Base-by-base conservation (phyloP, 352 stramenopile species). In the Phytophthora citricola region DNA sequence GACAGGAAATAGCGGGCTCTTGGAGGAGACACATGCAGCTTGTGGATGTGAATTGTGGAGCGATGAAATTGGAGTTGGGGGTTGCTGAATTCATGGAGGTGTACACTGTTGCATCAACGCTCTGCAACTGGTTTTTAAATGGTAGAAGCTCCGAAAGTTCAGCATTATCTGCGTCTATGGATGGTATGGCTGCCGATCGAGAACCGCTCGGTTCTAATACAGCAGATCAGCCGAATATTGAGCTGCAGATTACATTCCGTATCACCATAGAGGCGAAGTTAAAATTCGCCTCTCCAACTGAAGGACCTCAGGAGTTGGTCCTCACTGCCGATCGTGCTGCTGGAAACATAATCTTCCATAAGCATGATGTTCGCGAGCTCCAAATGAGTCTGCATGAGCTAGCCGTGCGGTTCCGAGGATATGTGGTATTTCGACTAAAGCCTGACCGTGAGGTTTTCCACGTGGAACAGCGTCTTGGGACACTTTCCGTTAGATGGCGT, bases 371-470 rank as follows among this genome's bases (percentile, higher is more conserved):
- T 5, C 66, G 57, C 11, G 79, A 90, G 26, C 26, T 89, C 9
- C 79, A 92, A 40, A 47, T 90, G 40, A 89, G 79, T 26, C 51
- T 90, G 3, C 69, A 87, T 38, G 74, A 84, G 20, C n/a, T 88
- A 24, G 66, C 46, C 5, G 55, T 82, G 10, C 54, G 65, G 40
- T 85, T 85, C 43, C 73, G 81, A 53, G 74, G 85, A 39, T 71
- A 73, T 2, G 56, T 87, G 2, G 66, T 89, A 22, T 61, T 90
- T 40, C 71, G 77, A 22, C 24, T 84, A 44, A 92, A 90, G 24
- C 81, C 83, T 9, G 73, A 77, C 7, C 79, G 79, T 15, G 83
- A 87, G 12, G 73, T 82, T 32, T 69, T 91, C 17, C 74, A 80
- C 29, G 12, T 86, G 10, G 78, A 82, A 62, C 66, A 79, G 20